Evolutionary conservation across 2,329 filamentous ascomycete genomes (phyloP), one percentile per base, ranked within the genome.

Genomic region (Colletotrichum truncatum): DNA sequence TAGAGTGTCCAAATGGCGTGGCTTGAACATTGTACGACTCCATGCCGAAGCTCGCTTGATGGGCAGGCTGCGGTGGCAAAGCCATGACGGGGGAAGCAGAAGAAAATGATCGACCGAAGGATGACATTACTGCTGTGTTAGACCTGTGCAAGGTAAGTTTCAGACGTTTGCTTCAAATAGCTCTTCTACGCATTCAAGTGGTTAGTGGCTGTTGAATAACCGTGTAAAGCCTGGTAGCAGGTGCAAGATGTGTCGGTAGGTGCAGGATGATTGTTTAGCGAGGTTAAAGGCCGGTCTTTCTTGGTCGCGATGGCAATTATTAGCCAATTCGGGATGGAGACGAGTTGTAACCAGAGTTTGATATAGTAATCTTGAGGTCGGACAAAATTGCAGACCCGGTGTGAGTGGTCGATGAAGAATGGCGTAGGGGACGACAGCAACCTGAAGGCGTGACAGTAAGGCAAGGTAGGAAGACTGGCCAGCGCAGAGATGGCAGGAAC

Each of bases 51-150:
- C 70, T 64, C 30, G 73, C 69, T 67, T 78, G 76, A 67, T 75
- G 75, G 66, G 69, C 69, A 66, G 75, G 71, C 69, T 76, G 76
- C 28, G 76, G 74, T 64, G 74, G 69, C 64, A 80, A 76, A 67
- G 74, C 74, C 54, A 85, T 76, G 69, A 84, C 78, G 53, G 83
- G 83, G 69, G 82, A 83, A 61, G 80, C 76, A 65, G 77, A 72
- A 49, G 76, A 73, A 69, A 74, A 81, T 67, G 77, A 76, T 68
- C 78, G 76, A 70, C 78, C 74, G 72, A 81, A 83, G 68, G 79
- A 80, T 57, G 81, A 75, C 82, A 84, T 84, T 39, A 58, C 70
- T 70, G 70, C 65, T 57, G 57, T 68, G 71, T 68, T 69, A 74
- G 72, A 66, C 61, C 54, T 62, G 71, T 68, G 67, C 70, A 70